Percentiles rank a stretch among this genome's conserved stretches.
Conservation (phyloP, 257 asterid genomes). For the Jasminum sambac region DNA sequence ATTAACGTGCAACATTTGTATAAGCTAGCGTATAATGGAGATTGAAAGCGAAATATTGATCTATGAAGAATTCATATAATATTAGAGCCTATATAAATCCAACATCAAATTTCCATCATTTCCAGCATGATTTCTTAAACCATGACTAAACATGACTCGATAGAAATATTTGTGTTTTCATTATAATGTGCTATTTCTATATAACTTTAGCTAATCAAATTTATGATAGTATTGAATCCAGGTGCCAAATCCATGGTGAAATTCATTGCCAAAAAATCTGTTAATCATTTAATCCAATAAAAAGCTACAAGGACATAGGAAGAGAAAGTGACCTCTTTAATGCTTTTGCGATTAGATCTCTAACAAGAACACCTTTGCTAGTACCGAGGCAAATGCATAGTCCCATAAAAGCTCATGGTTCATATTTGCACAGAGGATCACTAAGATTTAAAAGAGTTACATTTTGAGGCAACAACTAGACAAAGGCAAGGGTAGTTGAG, state of each 20-base stretch:
- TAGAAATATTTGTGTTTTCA: neutral
- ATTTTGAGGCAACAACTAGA: no score
- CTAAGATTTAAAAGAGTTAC: no score
- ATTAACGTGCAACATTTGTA: no score
- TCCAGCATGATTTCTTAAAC: neutral
- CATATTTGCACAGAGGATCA: no score
- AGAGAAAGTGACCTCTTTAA: slow-evolving; percentile 86
- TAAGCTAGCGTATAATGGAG: no score
- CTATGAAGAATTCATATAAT: no score
- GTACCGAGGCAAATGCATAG: slow-evolving; percentile 97
- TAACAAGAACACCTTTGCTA: slow-evolving; percentile 88
- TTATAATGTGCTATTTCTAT: neutral
- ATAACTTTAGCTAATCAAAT: neutral
- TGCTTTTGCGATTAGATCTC: slow-evolving; percentile 90
- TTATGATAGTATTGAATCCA: slow-evolving; percentile 10
- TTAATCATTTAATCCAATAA: no score
- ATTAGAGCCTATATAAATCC: slow-evolving; percentile 6
- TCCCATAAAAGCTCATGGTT: slow-evolving; percentile 94
- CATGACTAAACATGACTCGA: neutral
- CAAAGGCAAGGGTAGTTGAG: no score
- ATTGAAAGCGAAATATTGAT: no score
- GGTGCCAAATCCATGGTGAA: slow-evolving; percentile 7
- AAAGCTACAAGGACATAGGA: slow-evolving; percentile 24
- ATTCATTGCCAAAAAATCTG: slow-evolving; percentile 11
- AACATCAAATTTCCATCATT: slow-evolving; percentile 12